Base-by-base conservation (phyloP, 148 eudicot species). In the Pharnaceum exiguum region DNA sequence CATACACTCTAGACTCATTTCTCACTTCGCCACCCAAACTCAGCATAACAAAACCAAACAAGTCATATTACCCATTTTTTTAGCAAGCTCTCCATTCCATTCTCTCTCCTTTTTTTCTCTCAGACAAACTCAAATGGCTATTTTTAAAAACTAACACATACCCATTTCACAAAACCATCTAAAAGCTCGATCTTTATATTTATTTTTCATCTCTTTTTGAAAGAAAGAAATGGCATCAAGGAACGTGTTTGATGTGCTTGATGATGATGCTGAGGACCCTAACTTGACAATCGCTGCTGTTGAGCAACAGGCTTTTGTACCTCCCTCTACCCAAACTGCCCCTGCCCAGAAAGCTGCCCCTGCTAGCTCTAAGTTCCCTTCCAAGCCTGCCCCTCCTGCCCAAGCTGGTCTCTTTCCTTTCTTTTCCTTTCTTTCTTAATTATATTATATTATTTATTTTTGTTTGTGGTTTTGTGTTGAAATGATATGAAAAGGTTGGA, bases 301-400 rank as follows among this genome's bases (percentile, higher is more conserved):
- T 40, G 65, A 74, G 62, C 71, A 59, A 18, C 77, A 68, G 51
- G 51, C 57, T 17, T 44, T 68, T 29, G 75, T 57, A 49, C 62
- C 46, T 10, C 43, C 17, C 13, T 42, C 60, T 2, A 59, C 55
- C 13, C 40, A 36, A 16, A 55, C 69, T 31, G 28, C 40, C 40
- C 46, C 63, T n/a, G 48, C 66, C 26, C 30, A 55, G 5, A 38
- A 35, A 35, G 38, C 38, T 12, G 55, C 53, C n/a, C 44, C 51
- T 16, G 55, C 71, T 22, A 62, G 67, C 2, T 79, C 76, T 1
- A 83, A 79, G 60, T 61, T 79, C 5, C 80, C 89, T 10, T 32
- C 80, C 42, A 79, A 83, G 69, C 85, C 85, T 5, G 65, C 66
- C 5, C 89, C 85, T 39, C 89, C 85, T 27, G 18, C 89, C 51